phyloP scores from a whole-genome alignment of 2,329 filamentous ascomycete species.

The Amauroascus niger region DNA sequence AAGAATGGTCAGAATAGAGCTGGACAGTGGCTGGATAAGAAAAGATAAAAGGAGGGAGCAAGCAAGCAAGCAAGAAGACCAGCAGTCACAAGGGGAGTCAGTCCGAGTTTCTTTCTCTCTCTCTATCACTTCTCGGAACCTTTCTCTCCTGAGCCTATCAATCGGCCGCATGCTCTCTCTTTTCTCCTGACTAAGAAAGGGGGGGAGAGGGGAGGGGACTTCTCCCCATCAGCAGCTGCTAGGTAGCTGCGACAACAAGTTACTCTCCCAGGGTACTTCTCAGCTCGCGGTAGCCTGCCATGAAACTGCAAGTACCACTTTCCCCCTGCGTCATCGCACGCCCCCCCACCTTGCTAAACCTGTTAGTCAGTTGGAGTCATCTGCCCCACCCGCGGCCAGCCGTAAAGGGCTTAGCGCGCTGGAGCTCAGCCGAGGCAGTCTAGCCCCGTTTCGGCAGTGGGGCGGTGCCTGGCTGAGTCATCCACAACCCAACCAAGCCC shows the following conservation, averaged over 20 bases:
- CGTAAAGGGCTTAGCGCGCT: not conserved
- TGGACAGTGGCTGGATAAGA: no score
- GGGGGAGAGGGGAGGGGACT: no score
- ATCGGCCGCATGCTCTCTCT: not conserved
- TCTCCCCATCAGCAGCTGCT: no score
- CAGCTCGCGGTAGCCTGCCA: not conserved
- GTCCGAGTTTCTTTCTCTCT: not conserved
- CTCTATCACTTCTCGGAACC: no score
- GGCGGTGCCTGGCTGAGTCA: conserved; percentile 5
- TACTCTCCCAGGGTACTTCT: conserved; percentile 2
- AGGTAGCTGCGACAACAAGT: no score
- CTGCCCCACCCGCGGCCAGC: not conserved
- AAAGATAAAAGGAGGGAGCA: not conserved
- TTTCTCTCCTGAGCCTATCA: conserved; percentile 2
- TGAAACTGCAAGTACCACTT: conserved; percentile 2
- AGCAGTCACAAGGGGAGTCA: not conserved
- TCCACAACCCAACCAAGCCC: no score
- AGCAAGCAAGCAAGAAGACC: no score
- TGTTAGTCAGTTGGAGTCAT: conserved; percentile 8
- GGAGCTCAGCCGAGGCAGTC: not conserved
- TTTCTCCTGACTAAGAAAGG: not conserved
- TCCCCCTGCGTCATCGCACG: conserved; percentile 6
- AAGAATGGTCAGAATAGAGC: not conserved
- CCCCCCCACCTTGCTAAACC: not conserved
- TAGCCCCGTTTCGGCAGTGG: not conserved